Percentiles rank a stretch among this genome's conserved stretches.
Conservation (phyloP, 2,329 filamentous ascomycete genomes). For the Curvularia lunata region DNA sequence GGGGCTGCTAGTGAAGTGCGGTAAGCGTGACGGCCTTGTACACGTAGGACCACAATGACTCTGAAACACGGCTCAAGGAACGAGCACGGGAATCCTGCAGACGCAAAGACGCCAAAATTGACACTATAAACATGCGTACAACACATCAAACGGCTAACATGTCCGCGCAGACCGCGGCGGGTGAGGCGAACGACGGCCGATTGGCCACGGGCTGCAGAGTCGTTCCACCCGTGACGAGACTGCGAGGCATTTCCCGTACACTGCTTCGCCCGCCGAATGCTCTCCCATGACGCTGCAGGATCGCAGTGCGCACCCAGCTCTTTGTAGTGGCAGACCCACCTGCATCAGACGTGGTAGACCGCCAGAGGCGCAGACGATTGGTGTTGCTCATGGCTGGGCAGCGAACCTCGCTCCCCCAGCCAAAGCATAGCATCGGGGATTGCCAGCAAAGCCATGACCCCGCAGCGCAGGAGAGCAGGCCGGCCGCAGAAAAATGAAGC, state of each 20-base stretch:
- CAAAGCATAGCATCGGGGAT: constrained; percentile 7
- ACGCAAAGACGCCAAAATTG: constrained; percentile 12
- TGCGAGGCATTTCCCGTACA: constrained; percentile 11
- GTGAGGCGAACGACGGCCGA: constrained; percentile 15
- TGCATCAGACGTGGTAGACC: constrained; percentile 18
- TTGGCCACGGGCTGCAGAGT: constrained; percentile 10
- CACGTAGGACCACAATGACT: constrained; percentile 15
- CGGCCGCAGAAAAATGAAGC: constrained; percentile 12
- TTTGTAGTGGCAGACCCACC: constrained; percentile 17
- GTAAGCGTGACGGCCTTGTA: constrained; percentile 15
- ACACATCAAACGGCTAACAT: constrained; percentile 12
- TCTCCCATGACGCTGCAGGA: constrained; percentile 1
- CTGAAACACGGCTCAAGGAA: constrained; percentile 11
- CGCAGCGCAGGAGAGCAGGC: constrained; percentile 6
- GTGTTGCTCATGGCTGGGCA: constrained; percentile 9
- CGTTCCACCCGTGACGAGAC: constrained; percentile 11
- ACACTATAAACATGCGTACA: constrained; percentile 14
- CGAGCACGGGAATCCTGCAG: constrained; percentile 3
- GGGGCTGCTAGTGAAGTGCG: constrained; percentile 11
- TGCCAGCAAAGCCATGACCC: constrained; percentile 16
- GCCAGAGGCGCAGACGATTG: constrained; percentile 11
- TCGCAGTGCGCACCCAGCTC: constrained; percentile 13
- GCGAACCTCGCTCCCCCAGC: constrained; percentile 8
- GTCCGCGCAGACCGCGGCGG: constrained; percentile 11
- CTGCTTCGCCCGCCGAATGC: constrained; percentile 8